Conservation (phyloP, 208 protist genomes). For the Novymonas esmeraldas region DNA sequence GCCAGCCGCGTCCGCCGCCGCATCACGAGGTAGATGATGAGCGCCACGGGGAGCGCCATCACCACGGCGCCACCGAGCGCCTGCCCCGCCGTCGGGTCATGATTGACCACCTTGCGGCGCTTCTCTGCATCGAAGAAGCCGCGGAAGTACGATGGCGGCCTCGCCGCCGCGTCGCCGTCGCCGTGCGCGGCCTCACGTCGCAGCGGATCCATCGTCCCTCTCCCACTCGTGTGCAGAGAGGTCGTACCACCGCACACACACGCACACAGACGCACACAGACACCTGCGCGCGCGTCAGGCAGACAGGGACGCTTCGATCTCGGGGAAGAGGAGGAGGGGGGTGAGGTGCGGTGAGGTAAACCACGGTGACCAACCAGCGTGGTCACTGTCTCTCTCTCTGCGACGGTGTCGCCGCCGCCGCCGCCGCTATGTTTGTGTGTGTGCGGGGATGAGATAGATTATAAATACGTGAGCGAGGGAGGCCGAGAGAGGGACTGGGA, state of each 20-base stretch:
- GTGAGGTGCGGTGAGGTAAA: no score
- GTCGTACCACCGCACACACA: background rate
- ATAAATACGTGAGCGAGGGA: background rate
- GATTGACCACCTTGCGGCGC: constrained; percentile 73
- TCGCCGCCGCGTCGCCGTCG: constrained; percentile 7
- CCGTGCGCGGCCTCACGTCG: constrained; percentile 11
- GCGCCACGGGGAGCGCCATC: constrained; percentile 61
- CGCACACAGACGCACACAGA: constrained; percentile 5
- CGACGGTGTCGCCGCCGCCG: no score
- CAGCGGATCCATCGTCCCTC: constrained; percentile 19
- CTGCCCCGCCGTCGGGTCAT: constrained; percentile 61
- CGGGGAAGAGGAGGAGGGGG: no score
- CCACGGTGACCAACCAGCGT: no score
- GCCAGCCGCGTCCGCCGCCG: constrained; percentile 39
- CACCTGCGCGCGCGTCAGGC: no score
- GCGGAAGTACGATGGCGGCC: constrained; percentile 62
- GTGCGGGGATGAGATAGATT: no score
- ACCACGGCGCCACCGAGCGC: constrained; percentile 57
- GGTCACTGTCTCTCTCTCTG: no score
- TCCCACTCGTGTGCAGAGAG: background rate
- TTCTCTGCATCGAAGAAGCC: constrained; percentile 87
- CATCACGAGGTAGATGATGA: constrained; percentile 62
- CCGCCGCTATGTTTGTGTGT: no score
- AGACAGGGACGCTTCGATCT: no score
- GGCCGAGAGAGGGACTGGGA: background rate